Percentiles rank a stretch among this genome's conserved stretches.
phyloP scores from a whole-genome alignment of 2,329 filamentous ascomycete genomes.

The Penicillium sp. region DNA sequence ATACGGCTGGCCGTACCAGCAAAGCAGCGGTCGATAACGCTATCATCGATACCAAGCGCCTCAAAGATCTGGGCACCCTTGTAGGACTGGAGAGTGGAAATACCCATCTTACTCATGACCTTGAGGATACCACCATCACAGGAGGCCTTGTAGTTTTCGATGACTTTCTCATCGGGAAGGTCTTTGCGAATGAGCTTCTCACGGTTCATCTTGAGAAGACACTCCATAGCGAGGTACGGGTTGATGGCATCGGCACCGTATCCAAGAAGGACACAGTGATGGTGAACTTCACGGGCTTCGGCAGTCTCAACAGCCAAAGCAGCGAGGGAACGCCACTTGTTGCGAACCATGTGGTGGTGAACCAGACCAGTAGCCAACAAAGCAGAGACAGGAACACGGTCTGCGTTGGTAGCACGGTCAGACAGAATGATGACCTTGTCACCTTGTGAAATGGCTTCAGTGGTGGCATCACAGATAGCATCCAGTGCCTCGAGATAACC shows the following conservation, averaged over 20 bases:
- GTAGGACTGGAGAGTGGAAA: slow-evolving; percentile 92
- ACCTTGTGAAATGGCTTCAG: slow-evolving; percentile 76
- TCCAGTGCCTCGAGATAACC: slow-evolving; percentile 89
- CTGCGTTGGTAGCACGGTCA: slow-evolving; percentile 78
- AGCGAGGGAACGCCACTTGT: slow-evolving; percentile 90
- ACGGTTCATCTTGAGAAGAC: slow-evolving; percentile 93
- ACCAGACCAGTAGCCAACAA: slow-evolving; percentile 89
- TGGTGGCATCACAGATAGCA: slow-evolving; percentile 81
- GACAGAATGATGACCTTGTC: slow-evolving; percentile 88
- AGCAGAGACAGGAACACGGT: slow-evolving; percentile 82
- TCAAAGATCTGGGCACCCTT: slow-evolving; percentile 99
- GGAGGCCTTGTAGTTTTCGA: slow-evolving; percentile 95
- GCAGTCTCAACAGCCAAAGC: slow-evolving; percentile 89
- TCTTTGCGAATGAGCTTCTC: slow-evolving; percentile 92
- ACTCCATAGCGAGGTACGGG: slow-evolving; percentile 94
- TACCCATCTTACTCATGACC: slow-evolving; percentile 99
- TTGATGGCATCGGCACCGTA: slow-evolving; percentile 95
- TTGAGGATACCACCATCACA: slow-evolving; percentile 95
- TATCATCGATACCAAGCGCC: slow-evolving; percentile 87
- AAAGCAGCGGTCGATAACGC: slow-evolving; percentile 92
- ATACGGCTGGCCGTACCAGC: slow-evolving; percentile 92
- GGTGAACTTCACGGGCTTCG: slow-evolving; percentile 94
- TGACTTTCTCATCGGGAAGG: slow-evolving; percentile 75
- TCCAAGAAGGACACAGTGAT: slow-evolving; percentile 96
- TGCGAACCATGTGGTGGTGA: slow-evolving; percentile 91